Base-by-base conservation (phyloP, 768 basidiomycete species). In the Coprinopsis cinerea region DNA sequence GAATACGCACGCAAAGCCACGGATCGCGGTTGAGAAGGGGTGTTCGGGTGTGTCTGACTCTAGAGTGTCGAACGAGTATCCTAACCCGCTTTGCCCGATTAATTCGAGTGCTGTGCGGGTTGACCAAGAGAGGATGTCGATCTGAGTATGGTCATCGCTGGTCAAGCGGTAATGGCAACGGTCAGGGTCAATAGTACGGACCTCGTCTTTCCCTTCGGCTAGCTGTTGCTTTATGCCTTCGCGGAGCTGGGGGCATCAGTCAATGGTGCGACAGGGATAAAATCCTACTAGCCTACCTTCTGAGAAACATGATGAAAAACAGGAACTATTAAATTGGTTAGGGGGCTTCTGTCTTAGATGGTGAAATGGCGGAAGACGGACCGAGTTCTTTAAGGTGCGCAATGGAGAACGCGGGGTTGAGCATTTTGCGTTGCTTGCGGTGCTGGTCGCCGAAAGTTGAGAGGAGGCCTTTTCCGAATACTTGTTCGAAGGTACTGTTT, bases 361-460 rank as follows among this genome's bases (percentile, higher is more conserved):
- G 17, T 36, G 17, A n/a, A 30, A 48, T 23, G 25, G 15, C 18
- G 41, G 15, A 17, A 10, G 1, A 48, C 55, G 22, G 49, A 71
- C 71, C 58, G 67, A 73, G 67, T 18, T 61, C 57, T 3, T 67
- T 64, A 61, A 72, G 59, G 41, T 69, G 66, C 0, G 60, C 58
- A 18, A 57, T 61, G 10, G 69, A 69, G 47, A 72, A 72, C 2
- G 67, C 65, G 1, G 69, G 69, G 53, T 67, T 68, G n/a, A 72
- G 45, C 57, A 72, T 58, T 50, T 68, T 70, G 18, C 69, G 55
- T 46, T 71, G 69, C 34, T 65, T 72, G 15, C 62, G 59, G 52
- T 76, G 74, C 20, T 70, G 66, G 18, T 71, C 66, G 14, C 74
- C 52, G 9, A 51, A 25, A 4, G 53, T 52, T 5, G 55, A 51